Percentiles rank a stretch among this genome's conserved stretches.
Conservation (phyloP, 2,329 filamentous ascomycete genomes). For the Dothideomycetidae sp. region DNA sequence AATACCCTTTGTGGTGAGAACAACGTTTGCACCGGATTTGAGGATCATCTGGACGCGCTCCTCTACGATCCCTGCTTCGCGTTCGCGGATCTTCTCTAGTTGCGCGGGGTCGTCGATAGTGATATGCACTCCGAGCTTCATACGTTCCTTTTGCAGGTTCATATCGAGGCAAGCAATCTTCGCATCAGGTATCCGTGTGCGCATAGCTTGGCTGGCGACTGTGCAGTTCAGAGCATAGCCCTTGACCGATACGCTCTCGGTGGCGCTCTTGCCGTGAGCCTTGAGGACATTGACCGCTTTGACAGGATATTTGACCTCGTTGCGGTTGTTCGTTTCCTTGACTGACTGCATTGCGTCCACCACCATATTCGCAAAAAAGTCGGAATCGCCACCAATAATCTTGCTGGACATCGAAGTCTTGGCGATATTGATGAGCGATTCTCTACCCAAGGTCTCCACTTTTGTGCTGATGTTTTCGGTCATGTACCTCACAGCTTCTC, state of each 20-base stretch:
- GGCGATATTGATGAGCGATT: constrained; percentile 85
- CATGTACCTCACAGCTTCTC: constrained; percentile 97
- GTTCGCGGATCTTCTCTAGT: constrained; percentile 87
- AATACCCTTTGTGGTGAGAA: constrained; percentile 96
- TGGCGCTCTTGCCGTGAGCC: constrained; percentile 84
- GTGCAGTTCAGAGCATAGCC: constrained; percentile 98
- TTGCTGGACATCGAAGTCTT: constrained; percentile 99
- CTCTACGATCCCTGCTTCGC: constrained; percentile 83
- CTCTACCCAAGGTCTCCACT: constrained; percentile 78
- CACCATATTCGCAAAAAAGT: constrained; percentile 95
- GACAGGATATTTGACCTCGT: constrained; percentile 90
- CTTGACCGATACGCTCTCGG: constrained; percentile 82
- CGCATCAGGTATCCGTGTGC: constrained; percentile 76
- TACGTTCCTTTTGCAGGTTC: constrained; percentile 96
- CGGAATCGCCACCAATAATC: constrained; percentile 88
- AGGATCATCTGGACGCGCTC: constrained; percentile 95
- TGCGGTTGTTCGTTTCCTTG: constrained; percentile 80
- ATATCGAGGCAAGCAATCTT: constrained; percentile 97
- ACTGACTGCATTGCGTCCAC: constrained; percentile 94
- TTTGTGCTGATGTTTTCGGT: constrained; percentile 95
- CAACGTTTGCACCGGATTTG: constrained; percentile 89
- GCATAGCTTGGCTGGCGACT: constrained; percentile 96
- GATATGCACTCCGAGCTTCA: constrained; percentile 98
- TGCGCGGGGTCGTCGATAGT: constrained; percentile 96
- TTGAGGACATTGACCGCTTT: constrained; percentile 99